Evolutionary conservation across 2,329 filamentous ascomycete genomes (phyloP), one percentile per base, ranked within the genome.

Genomic region (Polytolypa hystricis): DNA sequence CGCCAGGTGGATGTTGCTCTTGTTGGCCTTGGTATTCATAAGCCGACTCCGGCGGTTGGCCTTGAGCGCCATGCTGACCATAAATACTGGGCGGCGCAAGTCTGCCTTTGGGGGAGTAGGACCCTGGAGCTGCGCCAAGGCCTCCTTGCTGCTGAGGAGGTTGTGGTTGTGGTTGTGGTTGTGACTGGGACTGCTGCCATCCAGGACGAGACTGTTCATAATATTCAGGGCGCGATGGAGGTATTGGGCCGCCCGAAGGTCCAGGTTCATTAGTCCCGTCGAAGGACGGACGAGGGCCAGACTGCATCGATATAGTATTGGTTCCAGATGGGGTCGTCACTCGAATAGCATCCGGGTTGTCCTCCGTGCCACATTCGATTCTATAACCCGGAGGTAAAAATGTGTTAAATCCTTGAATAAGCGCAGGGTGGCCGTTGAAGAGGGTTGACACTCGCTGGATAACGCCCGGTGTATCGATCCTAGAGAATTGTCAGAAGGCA

Each of bases 311-410:
- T 49, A 89, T 81, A 2, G 94, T 84, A 8, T 86, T 95, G 2
- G 89, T 96, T n/a, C 91, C 91, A 68, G 93, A 94, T 0, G 91
- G 91, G 0, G 91, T 98, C 0, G 91, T 98, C 11, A 98, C 91
- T 45, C 93, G 74, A 45, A 98, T 98, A 3, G 86, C 86, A 55
- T 95, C 94, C 1, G 89, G 89, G 51, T 96, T 89, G 46, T 93
- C 89, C 21, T 85, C 85, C 11, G 84, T 80, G 19, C 89, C 89
- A 52, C 91, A 98, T 56, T 98, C 91, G 42, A 98, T 98, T 40
- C 91, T 75, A 57, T 98, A 98, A 2, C 91, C 87, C 0, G 87
- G 87, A 3, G 91, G 91, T 6, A 98, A 67, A 56, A 98, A 98
- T 0, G 91, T 98, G 55, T 98, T 98, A 59, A 98, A 98, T 0